A percentile compares a stretch with the other conserved stretches of the same genome.
Conservation (phyloP, 1,284 basidiomycete genomes). For the Apiotrichum sp. region DNA sequence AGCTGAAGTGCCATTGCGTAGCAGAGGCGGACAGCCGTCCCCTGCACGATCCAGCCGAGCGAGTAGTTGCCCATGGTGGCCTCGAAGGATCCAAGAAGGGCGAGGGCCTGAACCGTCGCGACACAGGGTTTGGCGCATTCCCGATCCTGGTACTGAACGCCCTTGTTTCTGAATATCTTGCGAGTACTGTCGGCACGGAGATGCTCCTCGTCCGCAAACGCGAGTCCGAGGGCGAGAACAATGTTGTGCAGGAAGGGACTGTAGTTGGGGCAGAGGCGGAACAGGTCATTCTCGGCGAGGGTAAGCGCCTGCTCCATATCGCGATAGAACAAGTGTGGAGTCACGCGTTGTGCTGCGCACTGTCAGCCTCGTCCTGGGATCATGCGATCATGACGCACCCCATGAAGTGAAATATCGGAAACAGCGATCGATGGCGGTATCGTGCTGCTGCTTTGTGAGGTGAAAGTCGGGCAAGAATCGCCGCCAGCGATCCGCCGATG, state of each 20-base stretch:
- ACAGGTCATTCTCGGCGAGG: conserved; percentile 20
- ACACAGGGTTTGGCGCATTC: conserved; percentile 58
- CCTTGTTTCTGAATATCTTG: conserved; percentile 53
- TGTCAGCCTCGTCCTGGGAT: no score
- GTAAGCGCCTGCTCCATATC: conserved; percentile 13
- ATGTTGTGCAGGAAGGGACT: conserved; percentile 66
- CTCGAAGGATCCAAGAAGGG: conserved; percentile 57
- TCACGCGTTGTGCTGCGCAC: conserved; percentile 4
- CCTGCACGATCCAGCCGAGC: conserved; percentile 25
- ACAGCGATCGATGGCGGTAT: conserved; percentile 23
- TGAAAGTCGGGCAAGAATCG: conserved; percentile 10
- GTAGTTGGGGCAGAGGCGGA: conserved; percentile 53
- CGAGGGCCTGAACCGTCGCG: conserved; percentile 56
- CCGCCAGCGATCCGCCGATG: no score
- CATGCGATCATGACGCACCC: neutral
- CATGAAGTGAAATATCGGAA: conserved; percentile 25
- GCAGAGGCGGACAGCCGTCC: conserved; percentile 18
- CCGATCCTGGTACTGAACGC: conserved; percentile 54
- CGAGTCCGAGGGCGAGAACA: conserved; percentile 56
- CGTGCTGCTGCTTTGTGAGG: conserved; percentile 22
- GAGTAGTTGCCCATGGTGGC: conserved; percentile 45
- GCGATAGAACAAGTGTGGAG: conserved; percentile 15
- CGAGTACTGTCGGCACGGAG: conserved; percentile 52
- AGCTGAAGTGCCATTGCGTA: conserved; percentile 27
- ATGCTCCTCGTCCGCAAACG: conserved; percentile 55